Evolutionary conservation across 345 rosid genomes (phyloP).

Genomic region (Ceriops zippeliana): DNA sequence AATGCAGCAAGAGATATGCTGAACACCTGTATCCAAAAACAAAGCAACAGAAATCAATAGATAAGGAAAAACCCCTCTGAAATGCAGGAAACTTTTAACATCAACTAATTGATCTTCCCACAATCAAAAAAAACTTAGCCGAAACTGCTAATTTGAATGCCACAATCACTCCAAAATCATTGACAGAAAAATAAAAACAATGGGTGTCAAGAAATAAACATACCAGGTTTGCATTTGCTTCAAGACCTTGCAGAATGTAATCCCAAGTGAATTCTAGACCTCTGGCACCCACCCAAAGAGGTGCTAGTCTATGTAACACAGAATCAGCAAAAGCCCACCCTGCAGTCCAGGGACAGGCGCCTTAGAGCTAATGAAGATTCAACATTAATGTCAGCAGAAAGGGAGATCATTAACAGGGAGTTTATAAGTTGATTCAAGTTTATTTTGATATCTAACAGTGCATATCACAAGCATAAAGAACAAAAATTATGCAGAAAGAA

Average conservation of each 20-base stretch:
- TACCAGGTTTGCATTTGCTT: slow-evolving; percentile 97
- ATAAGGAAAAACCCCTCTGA: not conserved
- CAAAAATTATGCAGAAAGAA: no score
- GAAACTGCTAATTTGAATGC: not conserved
- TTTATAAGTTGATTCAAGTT: not conserved
- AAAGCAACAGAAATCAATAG: not conserved
- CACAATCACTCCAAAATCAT: not conserved
- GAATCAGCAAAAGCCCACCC: slow-evolving; percentile 99
- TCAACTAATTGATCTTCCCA: slow-evolving; percentile 2
- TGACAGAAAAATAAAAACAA: not conserved
- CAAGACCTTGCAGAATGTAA: slow-evolving; percentile 84
- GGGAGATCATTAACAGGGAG: not conserved
- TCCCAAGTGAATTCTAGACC: slow-evolving; percentile 97
- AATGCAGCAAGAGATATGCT: slow-evolving; percentile 88
- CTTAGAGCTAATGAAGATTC: not conserved
- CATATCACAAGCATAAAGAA: not conserved
- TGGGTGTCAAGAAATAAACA: slow-evolving; percentile 2
- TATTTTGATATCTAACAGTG: not conserved
- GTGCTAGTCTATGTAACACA: slow-evolving; percentile 86
- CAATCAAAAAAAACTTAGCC: not conserved
- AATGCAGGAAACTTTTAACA: not conserved
- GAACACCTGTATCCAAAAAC: slow-evolving; percentile 55
- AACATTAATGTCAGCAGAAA: not conserved
- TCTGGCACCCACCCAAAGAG: slow-evolving; percentile 95
- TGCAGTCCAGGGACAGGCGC: slow-evolving; percentile 23